Evolutionary conservation across 805 yeast species (phyloP).

Genomic region (Candida ipomoeae): DNA sequence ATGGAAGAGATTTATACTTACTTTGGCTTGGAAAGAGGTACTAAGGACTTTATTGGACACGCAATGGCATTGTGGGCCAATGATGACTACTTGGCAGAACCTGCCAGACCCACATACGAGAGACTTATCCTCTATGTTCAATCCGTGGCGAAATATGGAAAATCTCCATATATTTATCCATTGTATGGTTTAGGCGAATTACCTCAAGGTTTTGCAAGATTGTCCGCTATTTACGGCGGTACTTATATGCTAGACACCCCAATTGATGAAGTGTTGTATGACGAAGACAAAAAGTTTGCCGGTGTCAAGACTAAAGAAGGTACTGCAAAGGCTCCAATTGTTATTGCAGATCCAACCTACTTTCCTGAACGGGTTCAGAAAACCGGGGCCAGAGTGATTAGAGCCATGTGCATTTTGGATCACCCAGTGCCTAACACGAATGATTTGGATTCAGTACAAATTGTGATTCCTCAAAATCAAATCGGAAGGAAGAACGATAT

Average conservation of each 20-base stretch:
- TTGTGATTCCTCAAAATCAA: conserved; percentile 95
- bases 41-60: conserved; percentile 95
- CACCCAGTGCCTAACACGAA: conserved; percentile 83
- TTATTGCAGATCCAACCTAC: conserved; percentile 96
- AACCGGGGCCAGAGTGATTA: conserved; percentile 69
- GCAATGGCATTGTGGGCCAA: conserved; percentile 97
- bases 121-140: conserved; percentile 81
- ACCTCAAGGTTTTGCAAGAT: conserved; percentile 98
- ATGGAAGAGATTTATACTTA: conserved; percentile 88
- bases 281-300: conserved; percentile 57
- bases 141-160: conserved; percentile 91
- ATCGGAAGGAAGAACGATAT: conserved; percentile 90
- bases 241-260: conserved; percentile 98
- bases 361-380: conserved; percentile 79
- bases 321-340: conserved; percentile 83
- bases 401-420: conserved; percentile 84
- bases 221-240: conserved; percentile 96
- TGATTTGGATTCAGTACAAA: conserved; percentile 85
- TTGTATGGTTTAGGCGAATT: conserved; percentile 94
- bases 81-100: conserved; percentile 79
- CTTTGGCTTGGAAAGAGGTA: conserved; percentile 87
- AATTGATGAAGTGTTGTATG: conserved; percentile 80
- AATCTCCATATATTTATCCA: conserved; percentile 94
- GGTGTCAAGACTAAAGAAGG: conserved; percentile 94
- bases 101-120: conserved; percentile 89